Evolutionary conservation across 1,284 basidiomycete species (phyloP).

Genomic region (Trametes versicolor): DNA sequence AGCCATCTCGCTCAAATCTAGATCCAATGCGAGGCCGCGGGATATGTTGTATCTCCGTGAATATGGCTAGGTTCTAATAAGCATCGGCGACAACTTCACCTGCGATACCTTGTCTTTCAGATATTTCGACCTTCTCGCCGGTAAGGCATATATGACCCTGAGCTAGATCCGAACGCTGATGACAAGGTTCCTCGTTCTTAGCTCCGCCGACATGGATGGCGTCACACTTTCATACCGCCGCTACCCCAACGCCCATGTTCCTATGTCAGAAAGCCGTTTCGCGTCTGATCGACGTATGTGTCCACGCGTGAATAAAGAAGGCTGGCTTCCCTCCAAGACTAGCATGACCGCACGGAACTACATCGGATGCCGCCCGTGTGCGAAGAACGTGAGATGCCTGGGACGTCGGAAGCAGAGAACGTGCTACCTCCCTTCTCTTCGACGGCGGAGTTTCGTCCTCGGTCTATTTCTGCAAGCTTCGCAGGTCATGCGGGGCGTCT

Average conservation of each 20-base stretch:
- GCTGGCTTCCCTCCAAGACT: neutral
- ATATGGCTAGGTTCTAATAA: too few species aligned
- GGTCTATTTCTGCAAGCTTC: neutral
- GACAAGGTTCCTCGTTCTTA: neutral
- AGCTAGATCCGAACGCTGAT: neutral
- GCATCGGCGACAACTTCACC: too few species aligned
- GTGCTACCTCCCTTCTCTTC: neutral
- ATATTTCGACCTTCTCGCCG: neutral
- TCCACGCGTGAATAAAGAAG: neutral
- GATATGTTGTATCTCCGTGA: too few species aligned
- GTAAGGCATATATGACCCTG: neutral
- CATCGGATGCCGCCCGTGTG: neutral
- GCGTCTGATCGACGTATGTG: neutral
- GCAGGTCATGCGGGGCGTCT: neutral
- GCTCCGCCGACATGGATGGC: neutral
- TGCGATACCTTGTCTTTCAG: too few species aligned
- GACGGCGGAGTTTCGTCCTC: constrained; percentile 1
- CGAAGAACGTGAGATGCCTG: neutral
- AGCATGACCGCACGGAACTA: neutral
- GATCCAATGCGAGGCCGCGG: too few species aligned
- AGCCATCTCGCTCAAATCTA: too few species aligned
- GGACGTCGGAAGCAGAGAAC: neutral
- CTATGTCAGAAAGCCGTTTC: neutral
- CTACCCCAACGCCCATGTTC: too few species aligned
- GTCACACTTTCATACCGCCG: neutral